Base-by-base conservation (phyloP, 1,284 basidiomycete species). In the Clitocybe nebularis region DNA sequence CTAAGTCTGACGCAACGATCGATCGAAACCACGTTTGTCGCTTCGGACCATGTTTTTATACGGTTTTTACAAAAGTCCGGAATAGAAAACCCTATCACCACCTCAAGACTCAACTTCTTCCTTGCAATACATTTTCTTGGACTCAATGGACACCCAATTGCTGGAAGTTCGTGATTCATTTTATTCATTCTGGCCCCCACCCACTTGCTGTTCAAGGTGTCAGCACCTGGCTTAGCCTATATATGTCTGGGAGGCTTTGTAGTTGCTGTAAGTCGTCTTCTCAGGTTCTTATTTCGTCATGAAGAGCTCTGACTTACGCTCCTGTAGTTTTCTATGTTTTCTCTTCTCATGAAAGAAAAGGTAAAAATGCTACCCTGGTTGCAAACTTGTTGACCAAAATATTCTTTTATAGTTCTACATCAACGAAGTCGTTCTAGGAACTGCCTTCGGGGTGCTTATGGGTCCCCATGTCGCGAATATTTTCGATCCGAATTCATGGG, bases 381-480 rank as follows among this genome's bases (percentile, higher is more conserved):
- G n/a, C n/a, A n/a, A n/a, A n/a, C n/a, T n/a, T n/a, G n/a, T n/a
- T n/a, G n/a, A n/a, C n/a, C n/a, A n/a, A n/a, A n/a, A n/a, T n/a
- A n/a, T n/a, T n/a, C n/a, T n/a, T n/a, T 14, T 44, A 14, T 47
- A 84, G 69, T 60, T 94, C 3, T 94, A 88, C 59, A 80, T 95
- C 52, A 93, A 92, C 54, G 93, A 97, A 69, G 92, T 93, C 22
- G 84, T 93, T 29, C 79, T 96, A 30, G 91, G 93, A 1, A 93
- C 91, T 0, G 71, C 75, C 0, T 89, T 71, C 43, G 69, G 69
- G 4, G 54, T 71, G 34, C 51, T 78, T 28, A 75, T 84, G 46
- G 84, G 90, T 0, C 92, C 90, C 0, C 74, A 92, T 47, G 79
- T 72, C 38, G 77, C 83, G n/a, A 75, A 77, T 34, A 68, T 91